Conservation (phyloP, 2,329 filamentous ascomycete genomes). For the Pseudopyricularia cyperi region DNA sequence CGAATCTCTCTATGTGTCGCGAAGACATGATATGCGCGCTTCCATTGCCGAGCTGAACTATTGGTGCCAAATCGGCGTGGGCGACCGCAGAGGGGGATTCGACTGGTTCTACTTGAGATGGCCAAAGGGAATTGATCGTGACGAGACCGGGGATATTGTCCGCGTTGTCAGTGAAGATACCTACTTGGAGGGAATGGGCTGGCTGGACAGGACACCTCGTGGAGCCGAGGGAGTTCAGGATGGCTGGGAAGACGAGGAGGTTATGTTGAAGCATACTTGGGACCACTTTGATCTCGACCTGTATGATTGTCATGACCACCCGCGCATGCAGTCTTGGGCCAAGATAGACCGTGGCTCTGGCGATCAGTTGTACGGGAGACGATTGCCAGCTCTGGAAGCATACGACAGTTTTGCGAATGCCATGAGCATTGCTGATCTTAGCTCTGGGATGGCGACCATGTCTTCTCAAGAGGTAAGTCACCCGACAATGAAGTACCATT, state of each 20-base stretch:
- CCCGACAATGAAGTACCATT: not conserved
- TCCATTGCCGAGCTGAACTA: slow-evolving; percentile 78
- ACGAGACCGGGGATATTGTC: slow-evolving; percentile 52
- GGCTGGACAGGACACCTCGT: slow-evolving; percentile 45
- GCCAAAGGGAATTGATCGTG: slow-evolving; percentile 57
- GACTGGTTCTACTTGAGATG: slow-evolving; percentile 80
- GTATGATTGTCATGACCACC: slow-evolving; percentile 38
- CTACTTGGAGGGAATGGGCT: slow-evolving; percentile 67
- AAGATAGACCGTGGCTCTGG: slow-evolving; percentile 5
- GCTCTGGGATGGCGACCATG: slow-evolving; percentile 34
- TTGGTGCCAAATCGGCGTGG: slow-evolving; percentile 94
- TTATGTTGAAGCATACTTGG: slow-evolving; percentile 52
- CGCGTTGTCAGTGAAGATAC: slow-evolving; percentile 74
- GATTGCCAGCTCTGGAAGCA: slow-evolving; percentile 27
- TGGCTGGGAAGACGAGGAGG: slow-evolving; percentile 31
- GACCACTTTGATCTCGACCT: slow-evolving; percentile 54
- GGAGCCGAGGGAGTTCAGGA: slow-evolving; percentile 7
- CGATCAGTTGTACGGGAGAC: slow-evolving; percentile 5
- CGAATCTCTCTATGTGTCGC: slow-evolving; percentile 54
- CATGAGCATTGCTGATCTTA: slow-evolving; percentile 55
- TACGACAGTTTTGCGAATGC: slow-evolving; percentile 42
- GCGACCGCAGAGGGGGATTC: slow-evolving; percentile 74
- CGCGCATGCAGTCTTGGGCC: slow-evolving; percentile 26
- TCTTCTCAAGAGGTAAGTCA: slow-evolving; percentile 19
- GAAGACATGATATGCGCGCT: slow-evolving; percentile 62